phyloP scores from a whole-genome alignment of 2,329 filamentous ascomycete species.

The Ilyonectria mors-panacis region DNA sequence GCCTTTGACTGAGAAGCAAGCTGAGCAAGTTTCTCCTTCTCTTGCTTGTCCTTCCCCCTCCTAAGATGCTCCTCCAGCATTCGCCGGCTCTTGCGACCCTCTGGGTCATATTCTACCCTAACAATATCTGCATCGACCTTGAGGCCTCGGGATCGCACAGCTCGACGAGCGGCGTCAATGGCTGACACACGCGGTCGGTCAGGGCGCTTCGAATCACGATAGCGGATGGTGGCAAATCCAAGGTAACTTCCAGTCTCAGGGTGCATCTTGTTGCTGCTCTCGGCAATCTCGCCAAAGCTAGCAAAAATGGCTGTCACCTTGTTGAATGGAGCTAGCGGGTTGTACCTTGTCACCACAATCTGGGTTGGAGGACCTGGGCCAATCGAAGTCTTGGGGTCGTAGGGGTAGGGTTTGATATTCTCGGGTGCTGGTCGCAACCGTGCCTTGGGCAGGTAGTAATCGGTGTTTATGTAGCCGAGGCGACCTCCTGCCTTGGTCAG shows the following conservation, averaged over 20 bases:
- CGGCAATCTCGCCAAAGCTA: conserved; percentile 87
- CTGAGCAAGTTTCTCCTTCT: conserved; percentile 53
- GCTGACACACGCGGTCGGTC: conserved; percentile 71
- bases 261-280: conserved; percentile 94
- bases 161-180: conserved; percentile 84
- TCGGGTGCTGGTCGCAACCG: conserved; percentile 82
- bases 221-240: conserved; percentile 92
- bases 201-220: conserved; percentile 77
- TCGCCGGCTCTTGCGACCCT: conserved; percentile 85
- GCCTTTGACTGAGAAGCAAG: conserved; percentile 49
- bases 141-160: conserved; percentile 82
- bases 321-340: conserved; percentile 86
- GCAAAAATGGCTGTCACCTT: conserved; percentile 84
- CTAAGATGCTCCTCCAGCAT: conserved; percentile 83
- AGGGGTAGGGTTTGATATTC: conserved; percentile 84
- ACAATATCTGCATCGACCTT: conserved; percentile 85
- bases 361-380: conserved; percentile 92
- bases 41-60: conserved; percentile 75
- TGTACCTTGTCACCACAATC: conserved; percentile 95
- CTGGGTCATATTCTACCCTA: conserved; percentile 89
- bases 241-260: conserved; percentile 94
- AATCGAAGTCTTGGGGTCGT: conserved; percentile 86
- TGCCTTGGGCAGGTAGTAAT: conserved; percentile 79
- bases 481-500: conserved; percentile 75
- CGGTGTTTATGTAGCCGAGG: conserved; percentile 77